Base-by-base conservation (phyloP, 2,329 filamentous ascomycete genomes). In the Rasamsonia emersonii region DNA sequence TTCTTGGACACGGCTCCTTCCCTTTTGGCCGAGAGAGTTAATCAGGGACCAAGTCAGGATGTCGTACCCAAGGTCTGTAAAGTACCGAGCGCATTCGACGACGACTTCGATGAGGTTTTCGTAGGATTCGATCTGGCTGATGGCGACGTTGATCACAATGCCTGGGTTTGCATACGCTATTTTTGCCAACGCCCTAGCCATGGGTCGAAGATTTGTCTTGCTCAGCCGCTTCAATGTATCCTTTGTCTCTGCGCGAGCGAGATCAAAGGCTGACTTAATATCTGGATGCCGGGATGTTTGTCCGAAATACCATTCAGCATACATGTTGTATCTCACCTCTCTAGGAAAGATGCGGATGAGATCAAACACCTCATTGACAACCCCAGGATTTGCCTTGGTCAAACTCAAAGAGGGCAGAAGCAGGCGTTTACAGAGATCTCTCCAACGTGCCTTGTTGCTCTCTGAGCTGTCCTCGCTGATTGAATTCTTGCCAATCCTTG, bases 21-120 rank as follows among this genome's bases (percentile, higher is more conserved):
- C 71, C 24, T 70, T 67, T 26, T 70, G 71, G 18, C 72, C 69
- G 38, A 82, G 66, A 7, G 73, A 70, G 50, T 78, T 93, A 59
- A 98, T 76, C 26, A 98, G 67, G 13, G 86, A 85, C 86, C 89
- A 98, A 3, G 86, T 83, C 26, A 98, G 68, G 18, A 94, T 84
- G 56, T 98, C 91, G 53, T 94, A 94, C 0, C 85, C 89, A 21
- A 98, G 65, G 33, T 84, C 79, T 1, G 89, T 94, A 46, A 96
- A 95, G 54, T 95, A 95, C 47, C 85, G 81, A 23, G 85, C 86
- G 50, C 88, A 95, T 53, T 95, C 86, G 9, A 96, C 88, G 39
- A 98, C 85, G 4, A 86, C 85, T 40, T 94, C 85, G 35, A 94
- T 94, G 39, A 98, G 72, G 52, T 96, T 98, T 53, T 82, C 83